Evolutionary conservation across 2,329 filamentous ascomycete species (phyloP).

Genomic region (Paraconiothyrium brasiliense): DNA sequence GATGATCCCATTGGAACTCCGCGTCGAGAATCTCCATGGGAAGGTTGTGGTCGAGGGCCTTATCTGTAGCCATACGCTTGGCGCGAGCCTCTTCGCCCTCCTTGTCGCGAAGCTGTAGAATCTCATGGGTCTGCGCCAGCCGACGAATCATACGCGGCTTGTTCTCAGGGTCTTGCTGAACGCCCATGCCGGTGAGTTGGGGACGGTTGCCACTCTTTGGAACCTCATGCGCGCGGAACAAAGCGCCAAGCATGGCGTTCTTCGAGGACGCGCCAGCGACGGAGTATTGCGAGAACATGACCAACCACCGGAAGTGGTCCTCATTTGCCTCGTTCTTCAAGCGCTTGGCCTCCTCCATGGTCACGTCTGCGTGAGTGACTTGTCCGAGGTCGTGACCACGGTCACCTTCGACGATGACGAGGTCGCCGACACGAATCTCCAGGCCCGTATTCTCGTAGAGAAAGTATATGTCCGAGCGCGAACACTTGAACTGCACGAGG

Average conservation of each 20-base stretch:
- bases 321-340: constrained; percentile 91
- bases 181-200: constrained; percentile 62
- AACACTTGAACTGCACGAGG: constrained; percentile 96
- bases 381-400: constrained; percentile 95
- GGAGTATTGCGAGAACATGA: constrained; percentile 87
- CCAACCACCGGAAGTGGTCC: constrained; percentile 97
- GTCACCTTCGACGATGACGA: constrained; percentile 97
- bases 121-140: constrained; percentile 89
- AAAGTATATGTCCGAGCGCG: constrained; percentile 94
- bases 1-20: constrained; percentile 99
- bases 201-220: constrained; percentile 51
- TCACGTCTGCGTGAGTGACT: constrained; percentile 86
- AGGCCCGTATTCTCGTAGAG: constrained; percentile 95
- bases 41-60: constrained; percentile 91
- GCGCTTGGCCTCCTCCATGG: constrained; percentile 86
- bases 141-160: constrained; percentile 98
- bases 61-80: constrained; percentile 95
- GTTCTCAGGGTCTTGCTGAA: constrained; percentile 67
- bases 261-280: constrained; percentile 43
- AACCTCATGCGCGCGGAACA: constrained; percentile 45
- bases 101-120: constrained; percentile 88
- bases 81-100: constrained; percentile 98
- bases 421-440: constrained; percentile 86
- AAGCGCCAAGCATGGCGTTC: constrained; percentile 62
- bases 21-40: constrained; percentile 99